Percentiles rank a stretch among this genome's conserved stretches.
Evolutionary conservation across 805 yeast species (phyloP).

Genomic region (Myxozyma kluyveri): DNA sequence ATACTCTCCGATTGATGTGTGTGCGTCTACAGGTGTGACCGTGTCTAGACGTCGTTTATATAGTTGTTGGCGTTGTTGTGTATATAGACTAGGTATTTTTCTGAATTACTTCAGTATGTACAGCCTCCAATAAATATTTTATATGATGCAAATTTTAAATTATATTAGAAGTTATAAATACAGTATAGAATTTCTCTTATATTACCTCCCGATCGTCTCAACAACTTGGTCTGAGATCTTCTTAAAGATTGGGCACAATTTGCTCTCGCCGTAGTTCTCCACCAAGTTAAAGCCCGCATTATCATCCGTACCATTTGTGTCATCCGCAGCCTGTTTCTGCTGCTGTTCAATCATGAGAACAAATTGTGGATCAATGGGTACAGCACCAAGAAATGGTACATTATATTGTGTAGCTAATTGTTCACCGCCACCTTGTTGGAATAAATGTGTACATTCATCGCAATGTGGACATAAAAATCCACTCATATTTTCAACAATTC

Average conservation of each 20-base stretch:
- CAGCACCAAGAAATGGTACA: constrained; percentile 73
- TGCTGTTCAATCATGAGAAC: constrained; percentile 81
- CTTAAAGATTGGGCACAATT: constrained; percentile 28
- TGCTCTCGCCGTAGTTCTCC: constrained; percentile 23
- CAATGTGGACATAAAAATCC: constrained; percentile 96
- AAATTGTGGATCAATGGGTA: constrained; percentile 92
- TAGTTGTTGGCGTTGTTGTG: too few species aligned
- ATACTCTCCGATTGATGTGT: too few species aligned
- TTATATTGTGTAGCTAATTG: constrained; percentile 59
- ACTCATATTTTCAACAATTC: constrained; percentile 93
- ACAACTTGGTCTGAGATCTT: constrained; percentile 19
- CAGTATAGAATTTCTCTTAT: too few species aligned
- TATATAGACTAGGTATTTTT: too few species aligned
- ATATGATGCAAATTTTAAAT: too few species aligned
- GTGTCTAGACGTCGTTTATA: too few species aligned
- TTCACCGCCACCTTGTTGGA: constrained; percentile 90
- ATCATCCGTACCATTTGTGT: constrained; percentile 16
- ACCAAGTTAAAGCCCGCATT: constrained; percentile 23
- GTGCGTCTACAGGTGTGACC: too few species aligned
- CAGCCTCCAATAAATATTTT: too few species aligned
- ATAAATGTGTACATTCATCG: constrained; percentile 80
- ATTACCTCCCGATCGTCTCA: neutral
- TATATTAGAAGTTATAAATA: too few species aligned
- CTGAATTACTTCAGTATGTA: too few species aligned
- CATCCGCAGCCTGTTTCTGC: constrained; percentile 36